Conservation (phyloP, 2,329 filamentous ascomycete species). For the Cladophialophora chaetospira region DNA sequence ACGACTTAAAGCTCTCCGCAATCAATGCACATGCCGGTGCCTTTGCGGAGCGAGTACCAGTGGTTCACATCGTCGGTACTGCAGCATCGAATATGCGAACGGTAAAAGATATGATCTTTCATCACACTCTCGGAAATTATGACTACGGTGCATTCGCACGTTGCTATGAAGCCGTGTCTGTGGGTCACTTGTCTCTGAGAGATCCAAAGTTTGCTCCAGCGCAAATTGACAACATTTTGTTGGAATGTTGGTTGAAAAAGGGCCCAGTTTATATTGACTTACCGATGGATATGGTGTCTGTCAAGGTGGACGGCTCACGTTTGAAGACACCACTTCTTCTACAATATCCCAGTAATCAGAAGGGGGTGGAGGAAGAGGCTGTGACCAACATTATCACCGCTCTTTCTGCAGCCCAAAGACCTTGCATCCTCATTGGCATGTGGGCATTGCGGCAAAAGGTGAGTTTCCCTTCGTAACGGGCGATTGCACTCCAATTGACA, state of each 20-base stretch:
- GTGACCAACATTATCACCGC: constrained; percentile 38
- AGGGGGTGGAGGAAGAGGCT: constrained; percentile 64
- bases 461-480: not conserved
- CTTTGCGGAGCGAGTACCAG: constrained; percentile 60
- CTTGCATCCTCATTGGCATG: constrained; percentile 2
- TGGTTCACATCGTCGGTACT: constrained; percentile 62
- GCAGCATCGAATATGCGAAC: constrained; percentile 37
- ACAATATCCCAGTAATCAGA: constrained; percentile 64
- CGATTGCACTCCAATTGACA: not conserved
- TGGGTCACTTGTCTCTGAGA: constrained; percentile 39
- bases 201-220: constrained; percentile 25
- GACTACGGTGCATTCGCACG: constrained; percentile 45
- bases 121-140: constrained; percentile 21
- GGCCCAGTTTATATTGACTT: constrained; percentile 60
- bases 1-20: constrained; percentile 54
- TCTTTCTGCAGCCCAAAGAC: constrained; percentile 65
- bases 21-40: constrained; percentile 40
- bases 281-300: constrained; percentile 48
- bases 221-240: constrained; percentile 60
- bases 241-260: constrained; percentile 53
- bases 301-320: constrained; percentile 54
- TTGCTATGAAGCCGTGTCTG: constrained; percentile 52
- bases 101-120: constrained; percentile 50
- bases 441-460: not conserved
- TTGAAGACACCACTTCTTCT: constrained; percentile 72